A percentile compares a stretch with the other conserved stretches of the same genome.
Evolutionary conservation across 202 grass and related monocot species (phyloP).

Genomic region (Schoenoplectus triqueter): DNA sequence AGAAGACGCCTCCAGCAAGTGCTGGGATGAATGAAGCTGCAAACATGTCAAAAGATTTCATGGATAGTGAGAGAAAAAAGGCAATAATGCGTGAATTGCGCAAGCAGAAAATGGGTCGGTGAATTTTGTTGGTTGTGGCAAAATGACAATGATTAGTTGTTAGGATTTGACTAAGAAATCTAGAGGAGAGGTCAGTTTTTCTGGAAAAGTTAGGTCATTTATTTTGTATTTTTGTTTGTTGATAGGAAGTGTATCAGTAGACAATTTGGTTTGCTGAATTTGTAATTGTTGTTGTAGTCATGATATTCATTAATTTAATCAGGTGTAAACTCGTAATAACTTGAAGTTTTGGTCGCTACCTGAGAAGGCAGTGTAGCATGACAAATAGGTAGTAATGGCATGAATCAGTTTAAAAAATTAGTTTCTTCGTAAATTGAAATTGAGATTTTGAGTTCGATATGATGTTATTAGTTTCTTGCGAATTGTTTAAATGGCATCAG

Average conservation of each 20-base stretch:
- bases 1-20: slow-evolving; percentile 26
- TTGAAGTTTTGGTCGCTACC: too few species aligned
- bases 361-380: too few species aligned
- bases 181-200: slow-evolving; percentile 9
- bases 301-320: slow-evolving; percentile 26
- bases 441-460: too few species aligned
- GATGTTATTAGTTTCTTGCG: too few species aligned
- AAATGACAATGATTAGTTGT: background rate
- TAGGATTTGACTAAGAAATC: background rate
- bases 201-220: slow-evolving; percentile 23
- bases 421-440: too few species aligned
- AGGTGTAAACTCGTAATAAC: background rate
- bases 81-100: slow-evolving; percentile 72
- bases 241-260: slow-evolving; percentile 30
- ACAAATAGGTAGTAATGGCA: too few species aligned
- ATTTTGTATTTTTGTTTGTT: background rate
- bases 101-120: slow-evolving; percentile 58
- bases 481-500: too few species aligned
- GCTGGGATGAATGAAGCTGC: slow-evolving; percentile 23
- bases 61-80: slow-evolving; percentile 64
- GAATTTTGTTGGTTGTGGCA: slow-evolving; percentile 1
- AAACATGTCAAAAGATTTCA: slow-evolving; percentile 25
- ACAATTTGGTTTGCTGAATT: slow-evolving; percentile 12
- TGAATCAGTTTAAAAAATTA: too few species aligned
- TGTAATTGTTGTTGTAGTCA: slow-evolving; percentile 30